Conservation (phyloP, 2,329 filamentous ascomycete genomes). For the Hyphodiscus sp. region DNA sequence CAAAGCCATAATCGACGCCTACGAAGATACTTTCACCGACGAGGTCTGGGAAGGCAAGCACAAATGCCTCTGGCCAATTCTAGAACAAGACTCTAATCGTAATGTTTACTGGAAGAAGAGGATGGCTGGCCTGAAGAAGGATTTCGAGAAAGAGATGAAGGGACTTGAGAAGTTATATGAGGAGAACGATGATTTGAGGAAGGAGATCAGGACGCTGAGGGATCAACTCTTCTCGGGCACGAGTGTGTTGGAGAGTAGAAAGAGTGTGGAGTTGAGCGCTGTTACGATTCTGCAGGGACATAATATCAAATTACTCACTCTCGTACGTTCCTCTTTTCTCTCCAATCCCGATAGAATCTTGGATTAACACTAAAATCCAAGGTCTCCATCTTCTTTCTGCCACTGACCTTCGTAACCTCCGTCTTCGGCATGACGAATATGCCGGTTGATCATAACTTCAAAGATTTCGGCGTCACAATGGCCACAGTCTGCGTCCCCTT, state of each 20-base stretch:
- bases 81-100: conserved; percentile 38
- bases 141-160: conserved; percentile 39
- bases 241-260: conserved; percentile 53
- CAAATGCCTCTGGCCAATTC: conserved; percentile 49
- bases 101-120: conserved; percentile 41
- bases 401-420: conserved; percentile 54
- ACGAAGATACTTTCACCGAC: conserved; percentile 50
- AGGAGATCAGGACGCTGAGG: conserved; percentile 49
- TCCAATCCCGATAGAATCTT: not conserved
- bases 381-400: conserved; percentile 48
- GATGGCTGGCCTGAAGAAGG: conserved; percentile 40
- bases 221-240: conserved; percentile 59
- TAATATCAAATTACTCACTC: conserved; percentile 53
- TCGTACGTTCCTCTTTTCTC: conserved; percentile 38
- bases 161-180: conserved; percentile 27
- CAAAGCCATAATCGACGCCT: conserved; percentile 50
- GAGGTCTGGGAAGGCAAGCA: conserved; percentile 52
- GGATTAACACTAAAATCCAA: conserved; percentile 1
- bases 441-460: conserved; percentile 36
- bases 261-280: conserved; percentile 49
- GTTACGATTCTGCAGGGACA: conserved; percentile 51
- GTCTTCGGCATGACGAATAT: conserved; percentile 50
- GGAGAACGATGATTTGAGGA: conserved; percentile 45
- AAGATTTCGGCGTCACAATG: conserved; percentile 36
- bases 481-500: conserved; percentile 41